Percentiles rank a stretch among this genome's conserved stretches.
Conservation (phyloP, 2,329 filamentous ascomycete species). For the Magnaporthales sp. region DNA sequence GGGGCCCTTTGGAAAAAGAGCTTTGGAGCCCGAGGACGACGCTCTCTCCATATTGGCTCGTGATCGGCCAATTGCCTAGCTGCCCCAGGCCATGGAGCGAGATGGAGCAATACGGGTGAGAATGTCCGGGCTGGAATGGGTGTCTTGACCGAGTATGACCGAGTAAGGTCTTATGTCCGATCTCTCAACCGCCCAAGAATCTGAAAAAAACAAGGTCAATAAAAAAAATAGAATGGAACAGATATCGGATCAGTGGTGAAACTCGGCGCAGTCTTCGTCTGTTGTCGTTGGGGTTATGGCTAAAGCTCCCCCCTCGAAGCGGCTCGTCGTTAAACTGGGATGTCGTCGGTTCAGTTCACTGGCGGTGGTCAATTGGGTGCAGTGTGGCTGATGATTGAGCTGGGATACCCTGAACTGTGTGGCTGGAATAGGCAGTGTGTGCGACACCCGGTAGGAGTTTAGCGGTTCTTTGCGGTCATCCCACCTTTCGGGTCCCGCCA, state of each 20-base stretch:
- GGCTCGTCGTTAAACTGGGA: not conserved
- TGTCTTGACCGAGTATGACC: not conserved
- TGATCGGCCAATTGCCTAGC: conserved; percentile 5
- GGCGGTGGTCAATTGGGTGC: not conserved
- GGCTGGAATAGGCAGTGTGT: not conserved
- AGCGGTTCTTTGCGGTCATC: not conserved
- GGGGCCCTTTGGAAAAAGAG: conserved; percentile 69
- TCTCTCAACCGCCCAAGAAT: not conserved
- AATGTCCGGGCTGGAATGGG: not conserved
- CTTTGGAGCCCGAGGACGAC: conserved; percentile 41
- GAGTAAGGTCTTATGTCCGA: not conserved
- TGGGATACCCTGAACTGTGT: not conserved
- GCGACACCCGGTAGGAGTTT: not conserved
- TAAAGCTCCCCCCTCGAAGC: not conserved
- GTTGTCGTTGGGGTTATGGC: not conserved
- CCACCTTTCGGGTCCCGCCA: not conserved
- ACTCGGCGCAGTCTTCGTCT: not conserved
- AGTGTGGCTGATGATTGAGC: not conserved
- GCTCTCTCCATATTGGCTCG: conserved; percentile 28
- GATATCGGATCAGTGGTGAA: not conserved
- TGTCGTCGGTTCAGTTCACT: not conserved
- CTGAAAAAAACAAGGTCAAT: not conserved
- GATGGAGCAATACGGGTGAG: not conserved
- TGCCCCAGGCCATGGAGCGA: not conserved
- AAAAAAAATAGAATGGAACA: not conserved